phyloP scores from a whole-genome alignment of 1,139 yeast genomes.

The Blastobotrys elegans region DNA sequence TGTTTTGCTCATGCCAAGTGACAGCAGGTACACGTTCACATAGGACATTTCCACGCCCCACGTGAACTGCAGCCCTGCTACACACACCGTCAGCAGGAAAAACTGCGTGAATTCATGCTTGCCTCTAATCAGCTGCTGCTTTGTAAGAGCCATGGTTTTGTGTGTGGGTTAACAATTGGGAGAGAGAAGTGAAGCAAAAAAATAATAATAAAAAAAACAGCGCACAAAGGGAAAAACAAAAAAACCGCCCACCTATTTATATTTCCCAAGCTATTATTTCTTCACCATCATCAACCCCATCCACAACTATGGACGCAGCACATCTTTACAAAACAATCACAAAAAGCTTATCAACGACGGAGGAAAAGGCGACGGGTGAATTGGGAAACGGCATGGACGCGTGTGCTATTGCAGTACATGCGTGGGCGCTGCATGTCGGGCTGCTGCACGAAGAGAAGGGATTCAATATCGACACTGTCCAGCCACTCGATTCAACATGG shows the following conservation, averaged over 20 bases:
- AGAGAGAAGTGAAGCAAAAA: not conserved
- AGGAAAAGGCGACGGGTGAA: constrained; percentile 19
- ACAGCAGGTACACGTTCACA: constrained; percentile 38
- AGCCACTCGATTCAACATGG: constrained; percentile 19
- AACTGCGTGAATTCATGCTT: constrained; percentile 28
- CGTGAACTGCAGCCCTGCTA: constrained; percentile 39
- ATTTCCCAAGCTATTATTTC: no score
- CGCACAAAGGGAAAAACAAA: not conserved
- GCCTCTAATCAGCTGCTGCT: not conserved
- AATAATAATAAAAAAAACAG: no score
- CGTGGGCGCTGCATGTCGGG: constrained; percentile 20
- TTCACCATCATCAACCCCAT: not conserved
- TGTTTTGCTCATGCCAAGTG: constrained; percentile 51
- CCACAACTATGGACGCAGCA: constrained; percentile 21
- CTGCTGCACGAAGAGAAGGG: constrained; percentile 11
- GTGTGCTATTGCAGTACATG: constrained; percentile 23
- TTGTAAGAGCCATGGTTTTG: not conserved
- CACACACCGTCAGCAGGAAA: constrained; percentile 33
- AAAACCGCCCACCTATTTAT: not conserved
- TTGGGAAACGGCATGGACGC: constrained; percentile 23
- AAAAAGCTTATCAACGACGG: constrained; percentile 16
- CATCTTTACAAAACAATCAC: constrained; percentile 23
- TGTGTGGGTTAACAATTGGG: not conserved
- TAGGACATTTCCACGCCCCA: constrained; percentile 42
- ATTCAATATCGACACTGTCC: constrained; percentile 7